Percentiles rank a stretch among this genome's conserved stretches.
Evolutionary conservation across 495 filamentous ascomycete species (phyloP).

Genomic region (Entonaema liquescens): DNA sequence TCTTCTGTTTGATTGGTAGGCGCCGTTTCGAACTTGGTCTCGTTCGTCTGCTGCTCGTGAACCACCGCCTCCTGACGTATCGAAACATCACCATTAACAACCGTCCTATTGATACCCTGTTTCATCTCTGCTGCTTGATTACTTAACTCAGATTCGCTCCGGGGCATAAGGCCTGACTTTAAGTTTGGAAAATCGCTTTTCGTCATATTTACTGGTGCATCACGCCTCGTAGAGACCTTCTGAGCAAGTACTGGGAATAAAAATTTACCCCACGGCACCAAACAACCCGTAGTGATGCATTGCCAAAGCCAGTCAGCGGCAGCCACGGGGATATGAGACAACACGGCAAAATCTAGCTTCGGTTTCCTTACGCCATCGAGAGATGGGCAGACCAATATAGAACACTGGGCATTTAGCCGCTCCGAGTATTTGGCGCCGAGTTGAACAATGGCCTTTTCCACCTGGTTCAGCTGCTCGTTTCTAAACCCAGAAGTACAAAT

Average conservation of each 20-base stretch:
- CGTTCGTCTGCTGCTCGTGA: constrained; percentile 13
- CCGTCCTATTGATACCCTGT: constrained; percentile 45
- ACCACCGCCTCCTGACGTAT: not conserved
- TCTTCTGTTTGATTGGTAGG: constrained; percentile 45
- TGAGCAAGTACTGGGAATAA: constrained; percentile 51
- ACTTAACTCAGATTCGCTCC: constrained; percentile 7
- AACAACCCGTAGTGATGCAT: constrained; percentile 64
- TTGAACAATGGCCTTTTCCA: constrained; percentile 75
- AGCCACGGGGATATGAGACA: constrained; percentile 81
- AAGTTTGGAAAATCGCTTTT: constrained; percentile 21
- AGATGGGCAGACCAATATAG: constrained; percentile 74
- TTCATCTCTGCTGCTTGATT: constrained; percentile 16
- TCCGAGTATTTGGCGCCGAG: constrained; percentile 84
- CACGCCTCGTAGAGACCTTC: not conserved
- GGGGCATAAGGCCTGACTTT: constrained; percentile 25
- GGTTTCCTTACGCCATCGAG: constrained; percentile 65
- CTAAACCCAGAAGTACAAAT: constrained; percentile 85
- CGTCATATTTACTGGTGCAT: constrained; percentile 1
- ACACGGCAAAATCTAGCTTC: constrained; percentile 77
- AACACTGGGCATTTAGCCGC: constrained; percentile 69
- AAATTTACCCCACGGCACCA: constrained; percentile 50
- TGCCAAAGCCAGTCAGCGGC: constrained; percentile 83
- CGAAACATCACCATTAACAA: constrained; percentile 35
- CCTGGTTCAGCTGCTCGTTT: constrained; percentile 84
- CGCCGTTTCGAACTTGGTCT: constrained; percentile 42